Evolutionary conservation across 257 asterid genomes (phyloP).

Genomic region (Lavandula angustifolia): DNA sequence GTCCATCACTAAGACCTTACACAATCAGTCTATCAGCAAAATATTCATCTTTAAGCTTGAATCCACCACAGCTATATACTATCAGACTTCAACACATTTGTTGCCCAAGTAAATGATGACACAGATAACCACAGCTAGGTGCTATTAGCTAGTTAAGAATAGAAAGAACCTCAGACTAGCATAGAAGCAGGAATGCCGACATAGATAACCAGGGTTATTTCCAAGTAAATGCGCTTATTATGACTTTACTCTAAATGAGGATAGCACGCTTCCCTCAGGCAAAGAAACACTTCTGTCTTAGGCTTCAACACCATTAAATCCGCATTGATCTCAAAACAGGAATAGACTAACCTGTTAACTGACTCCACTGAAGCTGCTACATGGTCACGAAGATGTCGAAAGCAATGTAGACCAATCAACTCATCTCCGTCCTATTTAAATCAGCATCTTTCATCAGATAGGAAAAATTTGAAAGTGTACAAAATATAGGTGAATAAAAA

Average conservation of each 20-base stretch:
- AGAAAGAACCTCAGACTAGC: constrained; percentile 9
- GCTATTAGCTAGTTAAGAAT: background rate
- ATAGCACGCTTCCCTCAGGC: constrained; percentile 19
- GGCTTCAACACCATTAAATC: constrained; percentile 27
- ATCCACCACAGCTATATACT: constrained; percentile 1
- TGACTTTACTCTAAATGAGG: constrained; percentile 18
- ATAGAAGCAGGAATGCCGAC: background rate
- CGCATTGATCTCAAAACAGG: constrained; percentile 30
- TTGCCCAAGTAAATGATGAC: background rate
- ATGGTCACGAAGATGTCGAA: constrained; percentile 88
- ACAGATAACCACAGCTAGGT: constrained; percentile 2
- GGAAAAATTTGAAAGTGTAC: constrained; percentile 5
- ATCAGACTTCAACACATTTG: constrained; percentile 1
- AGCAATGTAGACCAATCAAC: constrained; percentile 93
- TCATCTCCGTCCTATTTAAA: constrained; percentile 82
- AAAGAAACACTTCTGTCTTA: constrained; percentile 11
- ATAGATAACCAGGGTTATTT: background rate
- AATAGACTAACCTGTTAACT: constrained; percentile 78
- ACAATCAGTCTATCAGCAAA: background rate
- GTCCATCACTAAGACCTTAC: no score
- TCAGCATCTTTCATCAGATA: constrained; percentile 20
- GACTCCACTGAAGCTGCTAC: constrained; percentile 81
- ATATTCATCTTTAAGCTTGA: constrained; percentile 9
- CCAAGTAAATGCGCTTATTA: background rate
- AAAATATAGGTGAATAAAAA: background rate